Conservation (phyloP, 441 rosid species). For the Adansonia madagascariensis region DNA sequence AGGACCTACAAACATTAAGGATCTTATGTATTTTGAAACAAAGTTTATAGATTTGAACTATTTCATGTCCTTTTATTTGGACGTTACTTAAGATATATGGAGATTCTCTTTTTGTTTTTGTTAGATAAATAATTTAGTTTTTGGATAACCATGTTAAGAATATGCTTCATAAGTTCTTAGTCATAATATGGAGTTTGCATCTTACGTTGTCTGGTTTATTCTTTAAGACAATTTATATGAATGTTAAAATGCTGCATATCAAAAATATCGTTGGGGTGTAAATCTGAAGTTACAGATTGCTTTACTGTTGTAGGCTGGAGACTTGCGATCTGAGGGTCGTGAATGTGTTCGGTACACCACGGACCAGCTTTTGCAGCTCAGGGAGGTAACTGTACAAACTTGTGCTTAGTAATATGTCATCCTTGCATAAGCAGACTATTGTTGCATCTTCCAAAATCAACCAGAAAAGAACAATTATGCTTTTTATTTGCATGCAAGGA, state of each 20-base stretch:
- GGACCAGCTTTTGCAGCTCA: conserved; percentile 72
- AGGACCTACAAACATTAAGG: conserved; percentile 47
- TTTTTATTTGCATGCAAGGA: conserved; percentile 4
- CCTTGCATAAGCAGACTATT: neutral
- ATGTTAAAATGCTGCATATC: conserved; percentile 4
- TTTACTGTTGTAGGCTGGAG: conserved; percentile 61
- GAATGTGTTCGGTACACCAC: conserved; percentile 63
- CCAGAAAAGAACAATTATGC: neutral
- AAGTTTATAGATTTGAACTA: neutral
- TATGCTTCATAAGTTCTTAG: neutral
- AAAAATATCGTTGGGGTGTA: conserved; percentile 16
- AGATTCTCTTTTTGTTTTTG: neutral
- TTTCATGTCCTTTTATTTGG: neutral
- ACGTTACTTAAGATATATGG: neutral
- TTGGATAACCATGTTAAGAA: neutral
- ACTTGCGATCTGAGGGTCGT: conserved; percentile 57
- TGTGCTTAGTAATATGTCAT: neutral
- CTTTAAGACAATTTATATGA: neutral
- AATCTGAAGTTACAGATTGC: conserved; percentile 23
- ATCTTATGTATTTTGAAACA: too few species aligned
- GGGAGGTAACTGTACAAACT: conserved; percentile 49
- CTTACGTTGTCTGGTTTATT: neutral
- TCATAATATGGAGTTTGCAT: neutral
- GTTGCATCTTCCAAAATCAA: neutral
- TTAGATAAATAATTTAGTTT: neutral